Percentiles rank a stretch among this genome's conserved stretches.
Conservation (phyloP, 768 basidiomycete species). For the Nidula microcarpa region DNA sequence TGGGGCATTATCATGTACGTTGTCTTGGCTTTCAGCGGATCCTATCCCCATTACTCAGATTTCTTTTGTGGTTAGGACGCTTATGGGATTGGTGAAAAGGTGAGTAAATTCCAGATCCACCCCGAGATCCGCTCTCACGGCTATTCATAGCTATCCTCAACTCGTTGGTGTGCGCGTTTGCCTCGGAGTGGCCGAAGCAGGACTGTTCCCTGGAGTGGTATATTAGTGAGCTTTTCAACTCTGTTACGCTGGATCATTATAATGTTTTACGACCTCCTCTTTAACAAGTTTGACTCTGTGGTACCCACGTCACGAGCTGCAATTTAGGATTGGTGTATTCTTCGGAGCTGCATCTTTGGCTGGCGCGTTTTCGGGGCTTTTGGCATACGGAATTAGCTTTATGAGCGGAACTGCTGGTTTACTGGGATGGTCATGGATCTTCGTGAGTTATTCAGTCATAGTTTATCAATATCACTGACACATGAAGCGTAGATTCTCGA, state of each 20-base stretch:
- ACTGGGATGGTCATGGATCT: constrained; percentile 68
- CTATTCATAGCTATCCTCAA: constrained; percentile 48
- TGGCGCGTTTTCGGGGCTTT: constrained; percentile 58
- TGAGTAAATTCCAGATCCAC: no score
- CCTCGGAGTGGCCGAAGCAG: constrained; percentile 67
- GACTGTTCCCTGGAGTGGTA: constrained; percentile 69
- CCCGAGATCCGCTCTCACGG: background rate
- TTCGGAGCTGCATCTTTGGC: constrained; percentile 64
- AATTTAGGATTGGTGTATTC: constrained; percentile 60
- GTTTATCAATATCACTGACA: background rate
- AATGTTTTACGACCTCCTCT: background rate
- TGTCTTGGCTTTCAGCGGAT: background rate
- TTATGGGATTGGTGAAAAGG: constrained; percentile 71
- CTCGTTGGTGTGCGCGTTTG: constrained; percentile 55
- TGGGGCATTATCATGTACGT: constrained; percentile 67
- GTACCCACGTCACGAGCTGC: constrained; percentile 63
- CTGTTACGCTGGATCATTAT: background rate
- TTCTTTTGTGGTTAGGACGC: constrained; percentile 34
- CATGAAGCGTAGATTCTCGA: constrained; percentile 48
- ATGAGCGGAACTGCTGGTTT: constrained; percentile 44
- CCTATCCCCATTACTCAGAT: background rate
- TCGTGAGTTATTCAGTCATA: constrained; percentile 42
- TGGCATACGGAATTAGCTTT: constrained; percentile 53
- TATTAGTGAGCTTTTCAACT: constrained; percentile 53
- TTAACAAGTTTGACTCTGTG: constrained; percentile 52